Percentiles rank a stretch among this genome's conserved stretches.
Evolutionary conservation across 2,329 filamentous ascomycete genomes (phyloP).

Genomic region (Pyrenochaeta sp.): DNA sequence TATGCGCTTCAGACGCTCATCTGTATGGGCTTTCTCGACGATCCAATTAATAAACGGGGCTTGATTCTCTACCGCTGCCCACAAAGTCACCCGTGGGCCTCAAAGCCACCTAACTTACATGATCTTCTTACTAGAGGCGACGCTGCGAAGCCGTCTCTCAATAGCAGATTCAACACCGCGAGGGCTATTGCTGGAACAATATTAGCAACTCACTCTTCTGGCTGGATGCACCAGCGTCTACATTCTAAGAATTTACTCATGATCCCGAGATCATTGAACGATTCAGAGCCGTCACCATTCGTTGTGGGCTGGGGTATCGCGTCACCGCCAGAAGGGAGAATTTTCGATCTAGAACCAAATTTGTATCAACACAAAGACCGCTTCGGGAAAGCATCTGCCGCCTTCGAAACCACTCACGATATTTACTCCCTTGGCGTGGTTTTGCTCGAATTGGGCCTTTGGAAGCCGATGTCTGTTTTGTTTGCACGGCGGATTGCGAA

Average conservation of each 20-base stretch:
- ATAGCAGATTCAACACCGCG: constrained; percentile 13
- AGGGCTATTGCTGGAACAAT: constrained; percentile 15
- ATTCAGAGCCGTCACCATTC: constrained; percentile 17
- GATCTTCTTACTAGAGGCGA: constrained; percentile 13
- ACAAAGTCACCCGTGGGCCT: constrained; percentile 19
- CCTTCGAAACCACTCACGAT: constrained; percentile 59
- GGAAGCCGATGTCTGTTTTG: constrained; percentile 36
- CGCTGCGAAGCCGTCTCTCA: constrained; percentile 6
- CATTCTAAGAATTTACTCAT: constrained; percentile 18
- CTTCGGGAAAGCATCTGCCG: constrained; percentile 55
- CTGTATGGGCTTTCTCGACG: constrained; percentile 24
- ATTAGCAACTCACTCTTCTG: constrained; percentile 16
- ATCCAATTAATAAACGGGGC: constrained; percentile 14
- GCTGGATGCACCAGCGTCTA: constrained; percentile 21
- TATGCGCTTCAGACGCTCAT: constrained; percentile 20
- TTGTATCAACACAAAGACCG: constrained; percentile 61
- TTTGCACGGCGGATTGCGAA: constrained; percentile 20
- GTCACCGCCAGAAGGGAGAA: constrained; percentile 1
- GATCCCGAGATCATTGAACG: constrained; percentile 13
- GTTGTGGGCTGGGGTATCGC: constrained; percentile 23
- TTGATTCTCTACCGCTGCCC: constrained; percentile 19
- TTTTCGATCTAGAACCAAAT: constrained; percentile 41
- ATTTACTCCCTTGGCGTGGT: constrained; percentile 65
- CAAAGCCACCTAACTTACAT: constrained; percentile 16
- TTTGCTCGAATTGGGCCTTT: constrained; percentile 62